Evolutionary conservation across 1,284 basidiomycete species (phyloP), one percentile per base, ranked within the genome.

Genomic region (Sporisorium sorghi): DNA sequence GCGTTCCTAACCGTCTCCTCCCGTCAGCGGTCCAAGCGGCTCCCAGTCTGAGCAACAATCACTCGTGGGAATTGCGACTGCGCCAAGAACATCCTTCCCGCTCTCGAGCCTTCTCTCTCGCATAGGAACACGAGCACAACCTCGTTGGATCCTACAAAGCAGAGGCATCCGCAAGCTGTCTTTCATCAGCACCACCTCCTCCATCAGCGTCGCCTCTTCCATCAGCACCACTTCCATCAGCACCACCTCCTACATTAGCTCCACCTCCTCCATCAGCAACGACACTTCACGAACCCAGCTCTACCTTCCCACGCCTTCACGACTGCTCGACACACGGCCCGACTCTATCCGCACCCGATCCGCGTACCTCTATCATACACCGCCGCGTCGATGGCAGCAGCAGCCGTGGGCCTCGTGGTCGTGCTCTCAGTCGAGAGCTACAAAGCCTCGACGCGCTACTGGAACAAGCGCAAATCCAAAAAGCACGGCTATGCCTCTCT

Each of bases 401-500:
- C 50, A 54, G 69, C 69, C 26, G 62, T 76, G 2, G 61, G 49
- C 46, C 55, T 76, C 7, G 21, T 76, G 54, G 65, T 73, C 42
- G 47, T 57, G 23, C 58, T 76, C 14, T 72, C 69, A n/a, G 61
- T 76, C 42, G 69, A 76, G 53, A 58, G 57, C 48, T 76, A 39
- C 52, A 73, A 76, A 54, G 73, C 65, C 15, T 72, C 73, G 2
- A 62, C 69, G 35, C 73, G 73, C 42, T 62, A 62, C 42, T 55
- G 65, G 43, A 11, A 76, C 46, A 61, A 42, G 32, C 73, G 73
- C 54, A 72, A 66, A 40, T 69, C 65, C 4, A 56, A 51, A 37
- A 76, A 76, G 51, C 69, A 76, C 54, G 73, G 73, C 58, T 76
- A 73, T n/a, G 46, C 58, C 10, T 64, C 58, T 5, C 62, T 76